These are phyloP conservation scores for Zea luxurians DNA, from an alignment of 176 grass and related monocot species.

Conservation along the genomic window DNA sequence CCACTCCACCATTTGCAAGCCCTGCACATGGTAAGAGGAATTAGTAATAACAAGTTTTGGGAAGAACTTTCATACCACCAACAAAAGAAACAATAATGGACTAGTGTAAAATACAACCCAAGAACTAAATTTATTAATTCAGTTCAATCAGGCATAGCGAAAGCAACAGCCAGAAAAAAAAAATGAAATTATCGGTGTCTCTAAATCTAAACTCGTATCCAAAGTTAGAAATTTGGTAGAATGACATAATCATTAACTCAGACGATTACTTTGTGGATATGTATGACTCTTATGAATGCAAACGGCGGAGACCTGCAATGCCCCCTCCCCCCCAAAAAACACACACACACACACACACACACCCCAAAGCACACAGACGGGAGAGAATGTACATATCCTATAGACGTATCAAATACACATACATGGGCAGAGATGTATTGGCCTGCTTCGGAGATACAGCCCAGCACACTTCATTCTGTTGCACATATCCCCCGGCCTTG, in stretches of 20 bases:
- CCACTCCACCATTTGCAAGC: conserved; percentile 47
- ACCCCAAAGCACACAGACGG: too few relatives aligned
- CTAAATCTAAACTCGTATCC: not conserved
- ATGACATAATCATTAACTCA: not conserved
- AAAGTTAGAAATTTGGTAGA: not conserved
- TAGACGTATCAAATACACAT: not conserved
- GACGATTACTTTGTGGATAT: not conserved
- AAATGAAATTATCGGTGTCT: not conserved
- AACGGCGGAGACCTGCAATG: conserved; percentile 5
- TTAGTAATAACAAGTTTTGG: conserved; percentile 4
- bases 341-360: too few relatives aligned
- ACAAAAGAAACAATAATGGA: not conserved
- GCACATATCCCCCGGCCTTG: not conserved
- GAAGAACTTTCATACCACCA: not conserved
- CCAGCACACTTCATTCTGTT: not conserved
- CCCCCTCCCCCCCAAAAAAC: not conserved
- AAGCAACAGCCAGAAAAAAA: conserved; percentile 7
- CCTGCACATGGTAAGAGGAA: conserved; percentile 37
- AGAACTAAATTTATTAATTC: conserved; percentile 11
- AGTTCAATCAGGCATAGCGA: conserved; percentile 21
- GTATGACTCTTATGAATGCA: not conserved
- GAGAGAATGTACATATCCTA: not conserved
- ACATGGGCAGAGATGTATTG: not conserved
- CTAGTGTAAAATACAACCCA: conserved; percentile 13
- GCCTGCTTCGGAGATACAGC: not conserved